A percentile compares a stretch with the other conserved stretches of the same genome.
Evolutionary conservation across 352 stramenopile species (phyloP).

Genomic region (Lagenidium giganteum): DNA sequence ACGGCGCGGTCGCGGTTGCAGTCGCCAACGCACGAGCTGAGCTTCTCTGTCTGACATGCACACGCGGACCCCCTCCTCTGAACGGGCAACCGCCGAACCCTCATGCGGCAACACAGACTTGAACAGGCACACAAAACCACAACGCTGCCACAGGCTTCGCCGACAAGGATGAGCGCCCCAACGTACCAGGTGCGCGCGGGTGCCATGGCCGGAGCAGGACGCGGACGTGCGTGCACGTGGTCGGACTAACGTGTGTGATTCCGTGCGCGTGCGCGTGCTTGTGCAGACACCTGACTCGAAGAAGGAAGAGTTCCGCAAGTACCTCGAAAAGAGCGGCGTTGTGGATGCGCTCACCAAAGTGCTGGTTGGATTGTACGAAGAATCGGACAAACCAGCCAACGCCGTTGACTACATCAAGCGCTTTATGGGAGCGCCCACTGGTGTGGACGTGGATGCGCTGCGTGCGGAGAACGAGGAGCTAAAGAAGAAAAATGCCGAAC

Average conservation of each 20-base stretch:
- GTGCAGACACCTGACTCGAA: conserved; percentile 92
- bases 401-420: conserved; percentile 97
- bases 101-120: background rate
- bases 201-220: no score
- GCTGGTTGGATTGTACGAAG: conserved; percentile 95
- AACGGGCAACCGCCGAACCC: no score
- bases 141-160: background rate
- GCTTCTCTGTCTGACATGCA: no score
- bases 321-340: conserved; percentile 96
- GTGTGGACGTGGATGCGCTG: conserved; percentile 87
- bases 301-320: conserved; percentile 98
- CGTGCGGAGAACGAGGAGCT: conserved; percentile 88
- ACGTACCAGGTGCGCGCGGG: conserved; percentile 80
- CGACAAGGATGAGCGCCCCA: conserved; percentile 29
- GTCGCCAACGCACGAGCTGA: no score
- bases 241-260: no score
- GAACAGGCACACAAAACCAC: background rate
- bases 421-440: conserved; percentile 92
- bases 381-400: conserved; percentile 94
- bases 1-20: conserved; percentile 47
- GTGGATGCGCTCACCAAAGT: conserved; percentile 97
- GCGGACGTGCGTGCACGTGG: no score
- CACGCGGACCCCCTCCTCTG: no score
- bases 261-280: background rate
- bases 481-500: conserved; percentile 90